A percentile compares a stretch with the other conserved stretches of the same genome.
Evolutionary conservation across 108 stramenopile genomes (phyloP).

Genomic region (Epipyxis sp.): DNA sequence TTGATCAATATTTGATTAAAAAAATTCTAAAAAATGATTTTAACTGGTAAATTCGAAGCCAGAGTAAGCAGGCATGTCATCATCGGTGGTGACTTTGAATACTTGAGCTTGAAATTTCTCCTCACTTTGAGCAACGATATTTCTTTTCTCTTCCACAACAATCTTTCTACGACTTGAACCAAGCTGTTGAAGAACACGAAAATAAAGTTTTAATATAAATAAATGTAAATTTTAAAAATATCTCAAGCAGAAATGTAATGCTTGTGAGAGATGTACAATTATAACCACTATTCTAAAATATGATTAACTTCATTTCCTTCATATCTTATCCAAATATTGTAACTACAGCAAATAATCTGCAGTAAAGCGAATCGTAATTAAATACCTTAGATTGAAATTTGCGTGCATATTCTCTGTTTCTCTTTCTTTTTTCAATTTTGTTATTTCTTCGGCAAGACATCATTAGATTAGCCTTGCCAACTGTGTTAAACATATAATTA

Average conservation of each 20-base stretch:
- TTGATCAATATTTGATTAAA: no score
- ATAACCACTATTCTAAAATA: no score
- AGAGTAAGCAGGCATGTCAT: constrained; percentile 16
- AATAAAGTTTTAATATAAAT: neutral
- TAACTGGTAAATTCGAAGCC: constrained; percentile 3
- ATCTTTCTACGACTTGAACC: neutral
- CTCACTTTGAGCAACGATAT: neutral
- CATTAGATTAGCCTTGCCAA: no score
- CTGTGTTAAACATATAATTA: no score
- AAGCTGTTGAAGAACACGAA: neutral
- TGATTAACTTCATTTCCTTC: no score
- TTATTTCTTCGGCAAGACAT: neutral
- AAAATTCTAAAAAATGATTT: no score
- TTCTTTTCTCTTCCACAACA: neutral
- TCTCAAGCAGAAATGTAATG: no score
- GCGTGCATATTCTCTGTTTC: neutral
- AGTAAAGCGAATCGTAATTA: neutral
- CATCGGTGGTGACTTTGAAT: constrained; percentile 4
- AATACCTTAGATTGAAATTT: neutral
- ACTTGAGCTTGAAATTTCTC: neutral
- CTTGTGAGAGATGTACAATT: no score
- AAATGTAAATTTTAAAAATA: neutral
- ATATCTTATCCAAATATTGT: no score
- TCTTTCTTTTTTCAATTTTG: neutral
- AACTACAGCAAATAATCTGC: no score